Conservation (phyloP, 805 yeast genomes). For the Dipodascopsis uninucleata region DNA sequence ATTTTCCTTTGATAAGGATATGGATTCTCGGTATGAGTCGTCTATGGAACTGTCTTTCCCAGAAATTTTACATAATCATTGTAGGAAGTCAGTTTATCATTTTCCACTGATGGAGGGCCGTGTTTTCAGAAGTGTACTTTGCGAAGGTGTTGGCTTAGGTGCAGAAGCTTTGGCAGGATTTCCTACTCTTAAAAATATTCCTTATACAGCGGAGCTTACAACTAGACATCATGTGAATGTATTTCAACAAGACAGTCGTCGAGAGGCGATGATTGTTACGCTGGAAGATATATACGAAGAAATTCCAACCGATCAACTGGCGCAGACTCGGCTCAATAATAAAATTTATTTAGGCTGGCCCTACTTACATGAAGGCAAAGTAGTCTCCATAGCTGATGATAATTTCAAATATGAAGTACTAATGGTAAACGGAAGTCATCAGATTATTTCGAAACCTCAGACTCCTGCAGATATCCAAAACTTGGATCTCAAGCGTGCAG, state of each 20-base stretch:
- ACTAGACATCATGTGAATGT: slow-evolving; percentile 60
- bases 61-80: slow-evolving; percentile 75
- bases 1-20: slow-evolving; percentile 74
- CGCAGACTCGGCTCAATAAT: slow-evolving; percentile 57
- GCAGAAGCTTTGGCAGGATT: slow-evolving; percentile 78
- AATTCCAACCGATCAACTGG: slow-evolving; percentile 56
- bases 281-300: slow-evolving; percentile 46
- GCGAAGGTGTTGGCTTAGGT: slow-evolving; percentile 66
- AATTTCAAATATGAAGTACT: slow-evolving; percentile 46
- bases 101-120: slow-evolving; percentile 48
- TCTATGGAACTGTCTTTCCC: slow-evolving; percentile 74
- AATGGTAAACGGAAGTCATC: slow-evolving; percentile 30
- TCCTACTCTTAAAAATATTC: slow-evolving; percentile 74
- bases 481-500: slow-evolving; percentile 4
- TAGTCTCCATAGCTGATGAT: slow-evolving; percentile 59
- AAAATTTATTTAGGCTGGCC: slow-evolving; percentile 85
- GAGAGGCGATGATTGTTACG: slow-evolving; percentile 72
- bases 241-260: slow-evolving; percentile 80
- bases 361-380: slow-evolving; percentile 74
- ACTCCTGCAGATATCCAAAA: slow-evolving; percentile 4
- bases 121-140: slow-evolving; percentile 47
- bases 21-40: slow-evolving; percentile 60
- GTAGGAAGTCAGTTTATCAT: slow-evolving; percentile 57
- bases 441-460: slow-evolving; percentile 2
- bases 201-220: slow-evolving; percentile 53